Percentiles rank a stretch among this genome's conserved stretches.
These are phyloP conservation scores for Aurantiochytrium sp. DNA, from an alignment of 108 stramenopile genomes.

Conservation along the genomic window DNA sequence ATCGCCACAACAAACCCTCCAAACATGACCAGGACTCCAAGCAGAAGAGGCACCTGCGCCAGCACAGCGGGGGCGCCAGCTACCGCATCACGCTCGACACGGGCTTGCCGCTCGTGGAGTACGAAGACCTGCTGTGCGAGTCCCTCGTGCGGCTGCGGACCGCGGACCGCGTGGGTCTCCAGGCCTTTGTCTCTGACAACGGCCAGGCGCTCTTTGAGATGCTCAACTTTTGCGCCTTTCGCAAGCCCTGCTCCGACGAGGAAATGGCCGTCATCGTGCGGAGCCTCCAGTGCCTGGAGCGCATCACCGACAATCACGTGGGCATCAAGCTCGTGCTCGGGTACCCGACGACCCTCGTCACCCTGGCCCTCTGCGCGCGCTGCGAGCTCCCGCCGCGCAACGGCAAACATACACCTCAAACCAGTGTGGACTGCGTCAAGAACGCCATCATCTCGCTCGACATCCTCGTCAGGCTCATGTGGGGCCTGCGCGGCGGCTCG, in stretches of 20 bases:
- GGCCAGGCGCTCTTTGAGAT: constrained; percentile 18
- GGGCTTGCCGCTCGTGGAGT: background rate
- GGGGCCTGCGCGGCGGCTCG: background rate
- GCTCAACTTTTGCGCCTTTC: background rate
- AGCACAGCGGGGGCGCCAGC: no score
- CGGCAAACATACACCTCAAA: background rate
- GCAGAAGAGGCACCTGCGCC: background rate
- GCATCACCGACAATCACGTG: background rate
- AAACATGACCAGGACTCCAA: background rate
- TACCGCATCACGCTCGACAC: background rate
- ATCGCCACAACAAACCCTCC: background rate
- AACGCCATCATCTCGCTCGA: background rate
- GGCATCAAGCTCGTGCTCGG: background rate
- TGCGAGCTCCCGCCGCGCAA: background rate
- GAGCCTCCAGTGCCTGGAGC: background rate
- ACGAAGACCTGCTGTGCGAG: background rate
- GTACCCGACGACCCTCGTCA: background rate
- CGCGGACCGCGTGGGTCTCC: background rate
- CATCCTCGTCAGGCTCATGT: background rate
- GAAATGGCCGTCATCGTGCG: background rate
- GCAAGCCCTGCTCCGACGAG: background rate
- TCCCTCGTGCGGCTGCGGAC: background rate
- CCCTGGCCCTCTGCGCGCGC: background rate
- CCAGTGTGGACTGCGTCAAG: background rate
- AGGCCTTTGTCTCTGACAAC: background rate